These are phyloP conservation scores for Phaeotremella fagi DNA, from an alignment of 768 basidiomycete species.

Conservation along the genomic window DNA sequence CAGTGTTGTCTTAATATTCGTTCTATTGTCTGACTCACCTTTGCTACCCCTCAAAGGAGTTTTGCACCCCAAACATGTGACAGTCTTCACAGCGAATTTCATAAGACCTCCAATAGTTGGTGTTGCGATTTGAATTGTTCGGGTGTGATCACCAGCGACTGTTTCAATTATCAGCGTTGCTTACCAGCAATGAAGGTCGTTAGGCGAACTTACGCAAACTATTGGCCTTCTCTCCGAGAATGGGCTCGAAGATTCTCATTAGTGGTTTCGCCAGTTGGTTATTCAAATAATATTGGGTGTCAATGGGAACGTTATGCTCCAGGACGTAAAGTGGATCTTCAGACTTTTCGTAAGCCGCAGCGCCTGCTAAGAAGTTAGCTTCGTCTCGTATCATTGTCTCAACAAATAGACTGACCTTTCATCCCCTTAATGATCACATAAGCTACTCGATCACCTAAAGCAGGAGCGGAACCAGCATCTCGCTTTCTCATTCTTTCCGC, in stretches of 20 bases:
- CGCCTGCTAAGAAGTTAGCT: conserved; percentile 54
- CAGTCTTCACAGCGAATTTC: conserved; percentile 96
- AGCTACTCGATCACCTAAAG: conserved; percentile 96
- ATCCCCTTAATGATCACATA: conserved; percentile 97
- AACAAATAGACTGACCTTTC: conserved; percentile 59
- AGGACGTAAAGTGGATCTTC: conserved; percentile 96
- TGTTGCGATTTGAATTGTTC: conserved; percentile 92
- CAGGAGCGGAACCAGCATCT: conserved; percentile 94
- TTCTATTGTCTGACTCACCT: conserved; percentile 60
- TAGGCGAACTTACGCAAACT: conserved; percentile 61
- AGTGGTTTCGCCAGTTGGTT: conserved; percentile 96
- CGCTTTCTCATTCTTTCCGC: conserved; percentile 93
- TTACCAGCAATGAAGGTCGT: conserved; percentile 1
- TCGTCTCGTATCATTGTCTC: neutral
- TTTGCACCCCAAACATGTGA: conserved; percentile 93
- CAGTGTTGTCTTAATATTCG: neutral
- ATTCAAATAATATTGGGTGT: conserved; percentile 96
- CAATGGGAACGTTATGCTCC: conserved; percentile 96
- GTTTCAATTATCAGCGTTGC: conserved; percentile 11
- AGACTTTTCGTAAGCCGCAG: conserved; percentile 96
- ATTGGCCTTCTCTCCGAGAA: conserved; percentile 83
- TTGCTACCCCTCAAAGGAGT: conserved; percentile 75
- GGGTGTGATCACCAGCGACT: conserved; percentile 96
- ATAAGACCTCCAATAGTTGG: conserved; percentile 94
- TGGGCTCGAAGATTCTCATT: conserved; percentile 96